Percentiles rank a stretch among this genome's conserved stretches.
phyloP scores from a whole-genome alignment of 495 filamentous ascomycete species.

The Xylaria grammica region DNA sequence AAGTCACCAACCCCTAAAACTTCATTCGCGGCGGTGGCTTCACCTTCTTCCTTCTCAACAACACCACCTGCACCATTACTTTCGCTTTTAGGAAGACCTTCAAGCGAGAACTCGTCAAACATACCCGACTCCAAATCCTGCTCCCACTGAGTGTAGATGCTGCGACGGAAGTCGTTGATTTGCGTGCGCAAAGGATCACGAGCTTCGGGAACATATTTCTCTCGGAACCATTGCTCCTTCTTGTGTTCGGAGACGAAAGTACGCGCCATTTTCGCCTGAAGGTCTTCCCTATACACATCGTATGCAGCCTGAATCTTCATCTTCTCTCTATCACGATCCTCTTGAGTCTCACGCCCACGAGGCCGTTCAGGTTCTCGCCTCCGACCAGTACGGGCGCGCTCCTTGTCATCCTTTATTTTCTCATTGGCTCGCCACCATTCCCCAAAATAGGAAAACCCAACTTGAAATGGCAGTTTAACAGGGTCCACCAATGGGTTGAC shows the following conservation, averaged over 20 bases:
- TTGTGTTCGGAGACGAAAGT: conserved; percentile 90
- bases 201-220: conserved; percentile 86
- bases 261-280: conserved; percentile 88
- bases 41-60: conserved; percentile 92
- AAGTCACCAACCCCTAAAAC: conserved; percentile 90
- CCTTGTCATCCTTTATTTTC: conserved; percentile 83
- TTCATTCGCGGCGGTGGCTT: conserved; percentile 87
- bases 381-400: conserved; percentile 75
- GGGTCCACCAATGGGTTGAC: conserved; percentile 82
- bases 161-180: conserved; percentile 75
- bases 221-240: conserved; percentile 95
- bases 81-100: conserved; percentile 94
- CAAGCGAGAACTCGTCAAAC: conserved; percentile 94
- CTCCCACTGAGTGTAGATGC: conserved; percentile 81
- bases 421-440: conserved; percentile 96
- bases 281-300: conserved; percentile 90
- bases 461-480: conserved; percentile 84
- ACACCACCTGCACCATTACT: conserved; percentile 85
- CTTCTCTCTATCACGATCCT: conserved; percentile 88
- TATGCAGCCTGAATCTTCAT: conserved; percentile 90
- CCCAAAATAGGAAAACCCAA: conserved; percentile 94
- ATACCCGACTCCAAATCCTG: conserved; percentile 76
- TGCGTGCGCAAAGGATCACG: conserved; percentile 69
- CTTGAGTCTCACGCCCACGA: conserved; percentile 76
- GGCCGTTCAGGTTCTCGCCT: conserved; percentile 71